Base-by-base conservation (phyloP, 306 rosid species). In the Quercus ilex region DNA sequence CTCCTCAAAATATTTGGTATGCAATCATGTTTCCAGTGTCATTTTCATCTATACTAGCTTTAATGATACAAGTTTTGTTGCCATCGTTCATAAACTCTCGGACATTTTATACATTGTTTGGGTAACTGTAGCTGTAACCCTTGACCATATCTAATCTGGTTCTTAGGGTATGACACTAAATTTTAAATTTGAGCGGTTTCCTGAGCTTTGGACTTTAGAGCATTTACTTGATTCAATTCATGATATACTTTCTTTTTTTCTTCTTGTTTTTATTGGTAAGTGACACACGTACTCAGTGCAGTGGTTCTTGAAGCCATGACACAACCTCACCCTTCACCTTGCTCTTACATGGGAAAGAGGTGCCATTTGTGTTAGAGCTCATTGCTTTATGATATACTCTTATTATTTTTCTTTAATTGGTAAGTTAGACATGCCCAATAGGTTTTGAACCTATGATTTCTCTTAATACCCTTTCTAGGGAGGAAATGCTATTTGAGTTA, bases 1-100 rank as follows among this genome's bases (percentile, higher is more conserved):
- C 71, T 86, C 91, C 28, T 85, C 92, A 71, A 84, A 91, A 59
- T 74, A 83, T 81, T 82, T 78, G 59, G 99, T 95, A 89, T 57
- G 92, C 72, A 62, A 73, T 79, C 74, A 33, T 63, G 69, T 74
- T 80, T 71, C 3, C 2, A 19, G 25, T 76, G 55, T 71, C 49
- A 64, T 23, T 73, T 79, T 43, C 74, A 25, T 71, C 80, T 60
- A 55, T 63, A 49, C 53, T 76, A 56, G 64, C 64, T 28, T 65
- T 70, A 49, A 9, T 80, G 56, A 64, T 35, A 57, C 43, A 55
- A 26, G 55, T 30, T 74, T 64, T 71, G 19, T 74, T 21, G 76
- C 55, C 21, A 35, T 53, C 0, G 31, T 2, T 69, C 26, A 31
- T 75, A 19, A 13, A 49, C 53, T 49, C 53, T 77, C 51, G 65